phyloP scores from a whole-genome alignment of 2,329 filamentous ascomycete species.

The Pezicula radicicola region DNA sequence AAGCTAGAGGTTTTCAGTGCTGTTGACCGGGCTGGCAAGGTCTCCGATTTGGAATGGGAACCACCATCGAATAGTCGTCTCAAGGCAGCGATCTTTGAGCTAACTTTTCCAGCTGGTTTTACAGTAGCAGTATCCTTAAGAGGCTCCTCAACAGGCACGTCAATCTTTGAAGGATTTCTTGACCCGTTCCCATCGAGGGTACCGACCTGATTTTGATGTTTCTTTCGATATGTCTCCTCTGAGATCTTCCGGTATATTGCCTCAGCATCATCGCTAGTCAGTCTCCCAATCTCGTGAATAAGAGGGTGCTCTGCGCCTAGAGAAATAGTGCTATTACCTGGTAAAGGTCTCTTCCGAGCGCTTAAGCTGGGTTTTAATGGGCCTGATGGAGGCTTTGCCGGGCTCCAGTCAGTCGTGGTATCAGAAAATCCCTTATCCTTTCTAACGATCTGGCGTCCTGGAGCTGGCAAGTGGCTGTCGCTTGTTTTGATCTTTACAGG shows the following conservation, averaged over 20 bases:
- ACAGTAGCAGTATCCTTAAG: not conserved
- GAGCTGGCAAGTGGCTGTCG: not conserved
- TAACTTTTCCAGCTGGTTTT: not conserved
- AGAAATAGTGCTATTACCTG: too few species aligned
- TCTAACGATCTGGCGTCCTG: not conserved
- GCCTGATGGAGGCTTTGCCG: too few species aligned
- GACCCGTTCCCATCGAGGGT: conserved; percentile 14
- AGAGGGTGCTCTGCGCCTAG: too few species aligned
- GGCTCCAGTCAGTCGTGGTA: too few species aligned
- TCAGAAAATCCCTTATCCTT: not conserved
- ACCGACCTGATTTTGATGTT: conserved; percentile 1
- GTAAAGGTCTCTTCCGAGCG: too few species aligned
- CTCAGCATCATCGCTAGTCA: conserved; percentile 20
- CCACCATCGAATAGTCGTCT: not conserved
- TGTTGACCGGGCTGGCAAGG: not conserved
- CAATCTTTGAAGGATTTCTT: not conserved
- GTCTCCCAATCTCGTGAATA: conserved; percentile 2
- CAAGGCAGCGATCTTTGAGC: not conserved
- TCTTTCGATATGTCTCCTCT: conserved; percentile 9
- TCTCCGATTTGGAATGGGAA: too few species aligned
- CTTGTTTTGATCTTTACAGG: too few species aligned
- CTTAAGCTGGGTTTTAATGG: too few species aligned
- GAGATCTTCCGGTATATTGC: conserved; percentile 18
- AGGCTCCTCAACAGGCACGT: not conserved
- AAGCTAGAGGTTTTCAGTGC: not conserved